Evolutionary conservation across 2,329 filamentous ascomycete genomes (phyloP).

Genomic region (Teratosphaeria gauchensis): DNA sequence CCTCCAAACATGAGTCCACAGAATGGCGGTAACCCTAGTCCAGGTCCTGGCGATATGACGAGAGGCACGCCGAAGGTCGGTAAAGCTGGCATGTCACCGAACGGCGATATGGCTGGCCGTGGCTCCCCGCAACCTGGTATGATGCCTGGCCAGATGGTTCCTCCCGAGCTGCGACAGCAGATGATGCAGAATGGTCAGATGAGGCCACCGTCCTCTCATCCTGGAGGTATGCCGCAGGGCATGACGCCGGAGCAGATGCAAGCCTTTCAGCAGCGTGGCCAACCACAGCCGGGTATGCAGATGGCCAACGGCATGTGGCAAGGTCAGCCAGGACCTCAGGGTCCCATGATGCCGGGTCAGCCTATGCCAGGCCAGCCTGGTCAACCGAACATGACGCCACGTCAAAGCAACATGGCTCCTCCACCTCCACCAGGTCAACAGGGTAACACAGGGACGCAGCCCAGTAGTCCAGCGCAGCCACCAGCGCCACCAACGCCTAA

Average conservation of each 20-base stretch:
- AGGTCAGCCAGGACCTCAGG: conserved; percentile 26
- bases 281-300: conserved; percentile 39
- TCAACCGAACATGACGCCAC: conserved; percentile 54
- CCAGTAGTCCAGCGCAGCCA: conserved; percentile 38
- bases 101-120: conserved; percentile 55
- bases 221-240: conserved; percentile 33
- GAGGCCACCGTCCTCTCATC: conserved; percentile 53
- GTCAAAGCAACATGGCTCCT: conserved; percentile 48
- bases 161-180: conserved; percentile 17
- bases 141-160: conserved; percentile 37
- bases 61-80: conserved; percentile 66
- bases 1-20: conserved; percentile 55
- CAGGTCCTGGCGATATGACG: conserved; percentile 71
- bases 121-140: conserved; percentile 54
- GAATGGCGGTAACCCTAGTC: conserved; percentile 59
- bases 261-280: conserved; percentile 33
- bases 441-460: conserved; percentile 34
- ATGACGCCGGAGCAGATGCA: conserved; percentile 9
- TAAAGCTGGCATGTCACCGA: conserved; percentile 58
- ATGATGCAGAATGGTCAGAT: conserved; percentile 36
- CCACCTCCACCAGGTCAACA: conserved; percentile 40
- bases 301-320: conserved; percentile 20
- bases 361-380: conserved; percentile 38
- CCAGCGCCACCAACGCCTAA: conserved; percentile 65
- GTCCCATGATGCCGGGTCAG: conserved; percentile 32